Percentiles rank a stretch among this genome's conserved stretches.
phyloP scores from a whole-genome alignment of 495 filamentous ascomycete species.

The Podospora sp. region DNA sequence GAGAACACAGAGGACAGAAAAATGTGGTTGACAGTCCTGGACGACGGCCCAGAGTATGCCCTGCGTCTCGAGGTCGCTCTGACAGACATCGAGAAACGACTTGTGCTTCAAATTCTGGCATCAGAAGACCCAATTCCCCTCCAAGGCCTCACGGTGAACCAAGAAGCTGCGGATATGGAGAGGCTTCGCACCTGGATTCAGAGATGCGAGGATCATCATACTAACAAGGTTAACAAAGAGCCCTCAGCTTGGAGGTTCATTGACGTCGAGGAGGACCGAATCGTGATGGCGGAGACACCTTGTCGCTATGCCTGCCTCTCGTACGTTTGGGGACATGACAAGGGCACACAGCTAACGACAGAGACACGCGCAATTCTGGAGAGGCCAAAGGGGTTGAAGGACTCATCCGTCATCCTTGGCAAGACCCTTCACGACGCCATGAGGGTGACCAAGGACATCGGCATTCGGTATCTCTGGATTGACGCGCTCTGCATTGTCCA shows the following conservation, averaged over 20 bases:
- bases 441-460: constrained; percentile 24
- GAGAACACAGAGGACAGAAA: constrained; percentile 1
- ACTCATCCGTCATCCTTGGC: constrained; percentile 23
- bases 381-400: constrained; percentile 4
- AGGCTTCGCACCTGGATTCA: constrained; percentile 14
- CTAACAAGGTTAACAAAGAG: neutral
- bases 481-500: constrained; percentile 39
- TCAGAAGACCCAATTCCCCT: constrained; percentile 6
- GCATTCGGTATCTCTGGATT: constrained; percentile 36
- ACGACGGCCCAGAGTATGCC: constrained; percentile 21
- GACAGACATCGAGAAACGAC: neutral
- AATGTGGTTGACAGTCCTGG: constrained; percentile 15
- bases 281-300: constrained; percentile 2
- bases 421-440: constrained; percentile 35
- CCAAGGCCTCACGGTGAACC: constrained; percentile 4
- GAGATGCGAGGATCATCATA: constrained; percentile 15
- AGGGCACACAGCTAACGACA: constrained; percentile 9
- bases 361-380: constrained; percentile 14
- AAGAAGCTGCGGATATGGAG: constrained; percentile 9
- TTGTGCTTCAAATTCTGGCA: constrained; percentile 16
- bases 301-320: constrained; percentile 25
- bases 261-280: constrained; percentile 17
- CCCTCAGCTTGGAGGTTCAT: constrained; percentile 12
- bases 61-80: constrained; percentile 20
- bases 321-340: constrained; percentile 24